Base-by-base conservation (phyloP, 1,284 basidiomycete species). In the Polyporus tsugae region DNA sequence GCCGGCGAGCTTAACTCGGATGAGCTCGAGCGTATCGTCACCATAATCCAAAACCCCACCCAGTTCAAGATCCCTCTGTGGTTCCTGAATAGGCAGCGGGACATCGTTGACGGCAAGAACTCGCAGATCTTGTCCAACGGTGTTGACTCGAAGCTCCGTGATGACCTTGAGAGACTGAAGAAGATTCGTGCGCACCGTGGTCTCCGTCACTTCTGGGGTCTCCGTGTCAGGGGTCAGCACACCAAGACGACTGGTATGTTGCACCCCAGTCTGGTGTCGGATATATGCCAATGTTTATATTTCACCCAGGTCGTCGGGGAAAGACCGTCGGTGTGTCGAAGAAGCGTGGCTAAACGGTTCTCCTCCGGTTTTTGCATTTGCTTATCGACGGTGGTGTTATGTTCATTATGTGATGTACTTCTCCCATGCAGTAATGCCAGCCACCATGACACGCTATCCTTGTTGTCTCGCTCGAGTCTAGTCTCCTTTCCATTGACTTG, bases 31-130 rank as follows among this genome's bases (percentile, higher is more conserved):
- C 96, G 98, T 75, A 90, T 99, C 75, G 98, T 99, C 76, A 99
- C 95, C 76, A 99, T 99, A 85, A 98, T 99, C 82, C 98, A 99
- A 87, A 98, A 97, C 86, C 98, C 98, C 42, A 95, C 95, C 52
- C 97, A 99, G 83, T 99, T 98, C 94, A 99, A 99, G 89, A 99
- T 99, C 82, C 96, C 97, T 52, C 89, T 91, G 64, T 99, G 98
- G 98, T 99, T 99, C 91, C 84, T 99, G 82, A 99, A 99, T 91
- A 95, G 98, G 84, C 97, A 99, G 84, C 95, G 95, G 82, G 97
- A 99, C 82, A 96, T 99, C 71, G 90, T 95, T 75, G 97, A 99
- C 78, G 98, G 98, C 81, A 99, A 99, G 87, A 92, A 97, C 87
- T 91, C 88, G 68, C 98, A 99, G 85, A 92, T 98, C 72, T 86